phyloP scores from a whole-genome alignment of 805 yeast species.

The Myxozyma sirexii region DNA sequence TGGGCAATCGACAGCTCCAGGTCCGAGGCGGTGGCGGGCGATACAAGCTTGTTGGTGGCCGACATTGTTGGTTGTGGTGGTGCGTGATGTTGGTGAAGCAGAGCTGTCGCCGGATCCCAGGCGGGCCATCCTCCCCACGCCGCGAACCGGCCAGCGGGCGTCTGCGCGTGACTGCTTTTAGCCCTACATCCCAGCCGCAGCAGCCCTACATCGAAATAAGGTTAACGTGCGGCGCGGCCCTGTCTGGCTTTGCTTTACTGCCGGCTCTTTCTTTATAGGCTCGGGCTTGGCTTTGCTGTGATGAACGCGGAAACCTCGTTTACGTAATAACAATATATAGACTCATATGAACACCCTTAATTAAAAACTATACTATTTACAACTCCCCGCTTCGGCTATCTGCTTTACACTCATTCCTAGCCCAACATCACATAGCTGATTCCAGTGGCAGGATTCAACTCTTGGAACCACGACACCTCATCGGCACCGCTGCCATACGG shows the following conservation, averaged over 20 bases:
- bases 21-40: conserved; percentile 83
- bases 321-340: no score
- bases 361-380: no score
- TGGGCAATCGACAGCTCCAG: conserved; percentile 99
- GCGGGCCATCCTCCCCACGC: no score
- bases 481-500: conserved; percentile 9
- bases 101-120: no score
- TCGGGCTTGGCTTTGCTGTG: no score
- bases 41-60: conserved; percentile 92
- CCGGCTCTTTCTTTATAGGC: background rate
- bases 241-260: no score
- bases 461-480: conserved; percentile 29
- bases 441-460: conserved; percentile 22
- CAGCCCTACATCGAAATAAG: background rate
- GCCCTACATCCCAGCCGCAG: background rate
- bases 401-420: background rate
- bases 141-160: background rate
- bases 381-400: no score
- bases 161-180: conserved; percentile 5
- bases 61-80: conserved; percentile 60
- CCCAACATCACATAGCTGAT: conserved; percentile 17
- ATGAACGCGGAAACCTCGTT: no score
- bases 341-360: no score
- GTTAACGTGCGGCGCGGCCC: background rate
- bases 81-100: background rate